phyloP scores from a whole-genome alignment of 2,329 filamentous ascomycete genomes.

The Phyllosticta citribraziliensis region DNA sequence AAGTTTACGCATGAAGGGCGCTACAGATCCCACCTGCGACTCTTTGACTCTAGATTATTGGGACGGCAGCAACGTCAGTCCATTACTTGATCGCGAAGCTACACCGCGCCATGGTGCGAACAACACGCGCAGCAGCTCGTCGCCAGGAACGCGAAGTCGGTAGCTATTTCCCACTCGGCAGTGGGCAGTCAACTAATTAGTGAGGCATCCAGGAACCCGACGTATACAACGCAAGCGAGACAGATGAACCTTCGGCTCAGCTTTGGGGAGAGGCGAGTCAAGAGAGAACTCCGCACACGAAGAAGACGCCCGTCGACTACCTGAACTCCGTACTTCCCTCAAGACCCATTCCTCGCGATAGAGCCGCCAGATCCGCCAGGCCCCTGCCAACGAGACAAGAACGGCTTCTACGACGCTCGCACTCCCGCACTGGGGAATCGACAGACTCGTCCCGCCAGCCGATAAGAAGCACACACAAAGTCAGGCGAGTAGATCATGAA shows the following conservation, averaged over 20 bases:
- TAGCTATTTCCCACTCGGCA: background rate
- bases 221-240: background rate
- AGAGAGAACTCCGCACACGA: background rate
- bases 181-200: background rate
- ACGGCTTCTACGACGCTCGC: no score
- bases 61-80: background rate
- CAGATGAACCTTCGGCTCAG: background rate
- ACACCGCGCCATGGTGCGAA: background rate
- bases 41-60: background rate
- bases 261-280: background rate
- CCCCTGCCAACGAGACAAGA: no score
- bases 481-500: no score
- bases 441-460: no score
- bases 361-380: background rate
- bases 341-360: background rate
- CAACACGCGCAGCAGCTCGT: background rate
- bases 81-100: background rate
- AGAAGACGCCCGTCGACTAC: background rate
- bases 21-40: background rate
- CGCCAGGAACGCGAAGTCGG: background rate
- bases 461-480: no score
- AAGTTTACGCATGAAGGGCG: background rate
- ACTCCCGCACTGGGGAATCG: no score
- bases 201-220: background rate
- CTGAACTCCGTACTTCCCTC: background rate